Evolutionary conservation across 1,284 basidiomycete species (phyloP), one percentile per base, ranked within the genome.

Genomic region (Sporisorium graminicola): DNA sequence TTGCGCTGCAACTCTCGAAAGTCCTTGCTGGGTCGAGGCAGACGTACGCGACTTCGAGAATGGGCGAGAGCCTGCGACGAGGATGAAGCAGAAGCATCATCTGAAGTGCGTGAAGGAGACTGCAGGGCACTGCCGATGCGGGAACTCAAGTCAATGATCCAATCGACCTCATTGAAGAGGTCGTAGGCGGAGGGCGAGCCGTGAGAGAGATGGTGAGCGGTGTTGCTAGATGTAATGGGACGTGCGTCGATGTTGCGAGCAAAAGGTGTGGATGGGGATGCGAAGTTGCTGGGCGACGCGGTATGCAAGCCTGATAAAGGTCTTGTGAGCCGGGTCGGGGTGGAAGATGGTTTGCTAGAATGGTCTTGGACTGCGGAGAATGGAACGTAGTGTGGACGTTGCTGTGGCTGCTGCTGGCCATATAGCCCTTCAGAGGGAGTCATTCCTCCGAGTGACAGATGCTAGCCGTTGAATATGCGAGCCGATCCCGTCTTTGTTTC

Each of bases 81-180:
- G 5, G 58, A 29, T 42, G 57, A 42, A 13, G 53, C 53, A 12
- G 60, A 58, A 18, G 27, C 33, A 5, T 42, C 53, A 24, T 26
- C n/a, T 12, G 58, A 29, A 7, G 37, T 14, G 2, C 24, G 37
- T 3, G 53, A 24, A 22, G 65, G 70, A 22, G 42, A 56, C 27
- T 62, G 65, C 5, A 77, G 56, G 5, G 74, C 69, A 35, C 52
- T 43, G n/a, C 59, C 61, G 58, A 77, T 77, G 26, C 74, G 69
- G 3, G 74, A 69, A 55, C 62, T 73, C 10, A 77, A 60, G 50
- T 77, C 58, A 40, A 77, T 62, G 50, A 74, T 53, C 74, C 74
- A 77, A 5, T 65, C 55, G 20, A 77, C 64, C 22, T 77, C 70
- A 26, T 77, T 64, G 53, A 77, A 77, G 53, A 58, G 59, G n/a